phyloP scores from a whole-genome alignment of 495 filamentous ascomycete species.

The Xylaria intraflava region DNA sequence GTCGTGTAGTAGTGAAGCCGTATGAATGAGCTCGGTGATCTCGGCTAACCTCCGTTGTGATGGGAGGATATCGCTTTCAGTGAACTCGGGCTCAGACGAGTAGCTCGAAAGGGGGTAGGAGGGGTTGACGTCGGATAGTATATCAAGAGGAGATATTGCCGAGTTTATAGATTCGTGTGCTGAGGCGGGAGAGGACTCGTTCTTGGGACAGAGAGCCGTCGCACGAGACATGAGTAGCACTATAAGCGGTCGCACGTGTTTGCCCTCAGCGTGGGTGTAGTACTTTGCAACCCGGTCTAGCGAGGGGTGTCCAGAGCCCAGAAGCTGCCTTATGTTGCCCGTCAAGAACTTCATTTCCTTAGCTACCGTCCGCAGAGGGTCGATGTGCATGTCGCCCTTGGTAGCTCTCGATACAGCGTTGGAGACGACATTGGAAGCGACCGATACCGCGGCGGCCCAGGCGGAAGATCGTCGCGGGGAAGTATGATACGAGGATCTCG shows the following conservation, averaged over 20 bases:
- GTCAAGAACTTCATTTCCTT: conserved; percentile 94
- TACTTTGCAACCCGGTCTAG: conserved; percentile 95
- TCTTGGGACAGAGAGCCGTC: conserved; percentile 70
- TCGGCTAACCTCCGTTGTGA: conserved; percentile 90
- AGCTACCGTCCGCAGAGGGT: conserved; percentile 73
- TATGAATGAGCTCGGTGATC: conserved; percentile 95
- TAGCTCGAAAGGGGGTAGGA: conserved; percentile 44
- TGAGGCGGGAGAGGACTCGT: conserved; percentile 31
- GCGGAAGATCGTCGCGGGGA: conserved; percentile 34
- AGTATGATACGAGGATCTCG: conserved; percentile 34
- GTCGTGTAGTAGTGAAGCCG: conserved; percentile 92
- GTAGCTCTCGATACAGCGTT: conserved; percentile 57
- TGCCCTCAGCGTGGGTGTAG: conserved; percentile 94
- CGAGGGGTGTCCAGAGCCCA: conserved; percentile 88
- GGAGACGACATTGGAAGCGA: conserved; percentile 68
- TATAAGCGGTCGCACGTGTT: conserved; percentile 90
- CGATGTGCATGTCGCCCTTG: conserved; percentile 55
- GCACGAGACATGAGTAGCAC: conserved; percentile 94
- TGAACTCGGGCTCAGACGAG: conserved; percentile 43
- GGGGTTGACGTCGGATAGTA: conserved; percentile 82
- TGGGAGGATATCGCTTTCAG: conserved; percentile 74
- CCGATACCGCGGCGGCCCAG: conserved; percentile 59
- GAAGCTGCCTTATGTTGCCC: conserved; percentile 77
- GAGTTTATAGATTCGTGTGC: conserved; percentile 54
- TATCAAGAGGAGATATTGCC: conserved; percentile 64